Percentiles rank a stretch among this genome's conserved stretches.
Conservation (phyloP, 352 stramenopile species). For the Phytophthora europaea region DNA sequence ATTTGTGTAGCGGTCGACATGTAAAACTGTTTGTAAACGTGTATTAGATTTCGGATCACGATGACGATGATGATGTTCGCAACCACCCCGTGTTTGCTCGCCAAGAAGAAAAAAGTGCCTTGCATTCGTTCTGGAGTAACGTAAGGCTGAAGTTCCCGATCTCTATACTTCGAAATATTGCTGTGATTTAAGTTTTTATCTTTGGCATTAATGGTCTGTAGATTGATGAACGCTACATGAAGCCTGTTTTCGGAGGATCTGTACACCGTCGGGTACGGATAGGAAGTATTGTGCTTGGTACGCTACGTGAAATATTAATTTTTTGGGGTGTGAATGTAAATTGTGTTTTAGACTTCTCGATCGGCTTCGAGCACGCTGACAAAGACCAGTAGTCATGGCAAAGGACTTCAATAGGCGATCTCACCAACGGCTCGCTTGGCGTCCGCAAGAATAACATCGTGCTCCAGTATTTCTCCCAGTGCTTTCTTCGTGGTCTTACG, state of each 20-base stretch:
- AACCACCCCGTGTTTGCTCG: conserved; percentile 33
- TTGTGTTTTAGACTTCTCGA: conserved; percentile 1
- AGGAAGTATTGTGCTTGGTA: too few relatives aligned
- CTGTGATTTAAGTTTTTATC: background rate
- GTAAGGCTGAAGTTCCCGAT: conserved; percentile 24
- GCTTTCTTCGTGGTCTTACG: conserved; percentile 1
- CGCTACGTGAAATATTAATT: background rate
- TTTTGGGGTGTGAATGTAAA: background rate
- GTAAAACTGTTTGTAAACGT: background rate
- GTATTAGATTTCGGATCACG: conserved; percentile 52
- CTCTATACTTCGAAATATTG: background rate
- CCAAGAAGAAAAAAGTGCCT: conserved; percentile 36
- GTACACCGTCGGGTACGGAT: conserved; percentile 29
- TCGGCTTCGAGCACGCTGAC: conserved; percentile 11
- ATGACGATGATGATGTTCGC: conserved; percentile 39
- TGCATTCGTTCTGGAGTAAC: conserved; percentile 78
- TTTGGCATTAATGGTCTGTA: conserved; percentile 14
- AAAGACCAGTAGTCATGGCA: conserved; percentile 1
- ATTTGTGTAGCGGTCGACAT: background rate
- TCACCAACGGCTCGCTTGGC: background rate
- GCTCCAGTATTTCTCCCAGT: background rate
- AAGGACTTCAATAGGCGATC: conserved; percentile 14
- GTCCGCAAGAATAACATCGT: background rate
- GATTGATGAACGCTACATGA: conserved; percentile 77
- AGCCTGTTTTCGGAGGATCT: conserved; percentile 72